Evolutionary conservation across 2,329 filamentous ascomycete genomes (phyloP).

Genomic region (Microdochium nivale): DNA sequence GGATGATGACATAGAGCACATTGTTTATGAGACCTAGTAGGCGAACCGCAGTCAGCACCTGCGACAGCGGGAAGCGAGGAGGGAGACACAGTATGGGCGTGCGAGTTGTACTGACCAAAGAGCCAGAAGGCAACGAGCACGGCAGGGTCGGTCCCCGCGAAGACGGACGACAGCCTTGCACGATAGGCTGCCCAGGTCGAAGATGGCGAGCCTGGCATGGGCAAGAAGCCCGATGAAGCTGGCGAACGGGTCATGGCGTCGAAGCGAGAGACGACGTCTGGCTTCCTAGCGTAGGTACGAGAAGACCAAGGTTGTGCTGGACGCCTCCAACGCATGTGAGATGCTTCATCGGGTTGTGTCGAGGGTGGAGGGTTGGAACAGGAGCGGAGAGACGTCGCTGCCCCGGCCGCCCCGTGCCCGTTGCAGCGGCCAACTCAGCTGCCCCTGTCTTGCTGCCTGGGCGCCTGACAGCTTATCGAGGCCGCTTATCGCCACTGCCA

Average conservation of each 20-base stretch:
- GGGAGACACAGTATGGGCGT: neutral
- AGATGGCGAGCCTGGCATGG: slow-evolving; percentile 47
- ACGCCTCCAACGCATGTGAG: no score
- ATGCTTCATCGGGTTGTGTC: no score
- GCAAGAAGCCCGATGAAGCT: slow-evolving; percentile 37
- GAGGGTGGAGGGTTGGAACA: no score
- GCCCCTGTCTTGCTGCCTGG: no score
- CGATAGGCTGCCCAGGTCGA: slow-evolving; percentile 69
- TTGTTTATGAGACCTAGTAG: slow-evolving; percentile 80
- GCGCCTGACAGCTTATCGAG: no score
- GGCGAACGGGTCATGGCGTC: slow-evolving; percentile 25
- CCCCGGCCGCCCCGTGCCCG: no score
- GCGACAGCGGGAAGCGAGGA: neutral
- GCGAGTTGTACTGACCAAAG: slow-evolving; percentile 66
- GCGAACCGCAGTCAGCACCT: neutral
- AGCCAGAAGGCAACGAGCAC: slow-evolving; percentile 85
- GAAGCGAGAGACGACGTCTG: neutral
- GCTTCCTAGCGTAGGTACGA: neutral
- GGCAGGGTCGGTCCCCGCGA: slow-evolving; percentile 59
- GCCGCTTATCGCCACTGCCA: no score
- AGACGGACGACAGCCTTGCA: slow-evolving; percentile 52
- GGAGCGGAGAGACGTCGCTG: no score
- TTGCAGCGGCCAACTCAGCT: no score
- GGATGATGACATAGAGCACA: slow-evolving; percentile 93
- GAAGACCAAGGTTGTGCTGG: neutral